Evolutionary conservation across 495 filamentous ascomycete species (phyloP), one percentile per base, ranked within the genome.

Genomic region (Staphylotrichum longicolle): DNA sequence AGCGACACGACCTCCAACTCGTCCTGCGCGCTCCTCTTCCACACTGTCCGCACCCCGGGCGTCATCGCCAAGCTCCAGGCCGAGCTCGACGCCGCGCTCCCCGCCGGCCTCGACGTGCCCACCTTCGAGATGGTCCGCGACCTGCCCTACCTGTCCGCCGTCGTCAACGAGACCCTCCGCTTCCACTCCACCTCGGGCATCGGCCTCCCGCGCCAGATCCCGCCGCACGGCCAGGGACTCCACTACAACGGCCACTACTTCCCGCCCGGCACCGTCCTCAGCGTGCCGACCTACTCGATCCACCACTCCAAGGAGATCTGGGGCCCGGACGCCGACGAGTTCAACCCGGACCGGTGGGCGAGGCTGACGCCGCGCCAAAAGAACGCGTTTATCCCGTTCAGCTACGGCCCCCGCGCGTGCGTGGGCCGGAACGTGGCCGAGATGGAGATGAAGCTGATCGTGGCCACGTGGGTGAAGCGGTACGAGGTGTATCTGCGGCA

Each of bases 1-100:
- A 90, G 86, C 49, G 92, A 96, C 71, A 96, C 92, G 0, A 96
- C 91, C 3, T 89, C 85, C 62, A 96, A 96, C 77, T 91, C 91
- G 4, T 86, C 86, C 50, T 96, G 92, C 72, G 91, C 92, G 3
- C 83, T 95, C 47, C 81, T 96, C 14, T 96, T 85, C 78, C 87
- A 90, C 80, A 85, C 80, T 33, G 74, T 87, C 42, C 78, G 79
- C 51, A 91, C 88, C 7, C 86, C 89, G 0, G 83, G 86, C 27
- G 90, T 95, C 3, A 70, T 94, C 7, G 63, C 75, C 55, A 91
- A 86, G 70, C 74, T 96, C 58, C 90, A 88, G 50, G 77, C 78
- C 60, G 85, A 88, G 65, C 81, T 96, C 0, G 92, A 96, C 69
- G 77, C 78, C 0, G 85, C 83, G 4, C 74, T 95, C 7, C 85